These are phyloP conservation scores for Pyrenochaeta sp. DNA, from an alignment of 2,329 filamentous ascomycete genomes.

Conservation along the genomic window DNA sequence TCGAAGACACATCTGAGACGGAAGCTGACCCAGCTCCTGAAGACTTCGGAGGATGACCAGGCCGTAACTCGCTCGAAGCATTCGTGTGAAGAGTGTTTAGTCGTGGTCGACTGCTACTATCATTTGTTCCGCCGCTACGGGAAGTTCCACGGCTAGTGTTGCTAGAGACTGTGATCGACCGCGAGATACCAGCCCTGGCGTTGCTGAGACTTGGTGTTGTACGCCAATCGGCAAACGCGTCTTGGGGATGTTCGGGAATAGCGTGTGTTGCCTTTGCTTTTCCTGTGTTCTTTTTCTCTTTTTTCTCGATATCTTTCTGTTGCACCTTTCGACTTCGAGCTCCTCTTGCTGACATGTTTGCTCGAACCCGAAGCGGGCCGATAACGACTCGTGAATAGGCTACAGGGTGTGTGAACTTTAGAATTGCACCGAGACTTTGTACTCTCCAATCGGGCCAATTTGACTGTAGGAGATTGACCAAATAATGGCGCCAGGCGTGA, in stretches of 20 bases:
- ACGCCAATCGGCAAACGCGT: conserved; percentile 40
- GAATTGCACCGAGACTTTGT: too few species aligned
- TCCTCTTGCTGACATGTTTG: conserved; percentile 49
- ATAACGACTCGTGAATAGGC: too few species aligned
- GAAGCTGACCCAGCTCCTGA: conserved; percentile 31
- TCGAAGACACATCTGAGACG: conserved; percentile 37
- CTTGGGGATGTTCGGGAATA: conserved; percentile 25
- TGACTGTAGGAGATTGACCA: too few species aligned
- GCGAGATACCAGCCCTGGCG: conserved; percentile 26
- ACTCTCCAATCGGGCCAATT: too few species aligned
- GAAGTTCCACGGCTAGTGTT: conserved; percentile 37
- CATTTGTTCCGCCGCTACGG: conserved; percentile 37
- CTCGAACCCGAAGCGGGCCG: too few species aligned
- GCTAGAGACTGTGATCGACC: conserved; percentile 39
- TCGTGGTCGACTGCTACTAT: conserved; percentile 22
- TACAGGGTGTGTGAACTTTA: too few species aligned
- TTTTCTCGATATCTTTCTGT: conserved; percentile 49
- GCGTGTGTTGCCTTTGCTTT: conserved; percentile 39
- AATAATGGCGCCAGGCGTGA: too few species aligned
- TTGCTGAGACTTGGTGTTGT: conserved; percentile 30
- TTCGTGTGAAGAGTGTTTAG: conserved; percentile 32
- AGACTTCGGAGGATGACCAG: conserved; percentile 24
- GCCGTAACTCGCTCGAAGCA: conserved; percentile 25
- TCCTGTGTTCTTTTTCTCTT: conserved; percentile 46
- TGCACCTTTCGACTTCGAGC: conserved; percentile 50